Percentiles rank a stretch among this genome's conserved stretches.
phyloP scores from a whole-genome alignment of 1,284 basidiomycete species.

The Trichosporon sp. region DNA sequence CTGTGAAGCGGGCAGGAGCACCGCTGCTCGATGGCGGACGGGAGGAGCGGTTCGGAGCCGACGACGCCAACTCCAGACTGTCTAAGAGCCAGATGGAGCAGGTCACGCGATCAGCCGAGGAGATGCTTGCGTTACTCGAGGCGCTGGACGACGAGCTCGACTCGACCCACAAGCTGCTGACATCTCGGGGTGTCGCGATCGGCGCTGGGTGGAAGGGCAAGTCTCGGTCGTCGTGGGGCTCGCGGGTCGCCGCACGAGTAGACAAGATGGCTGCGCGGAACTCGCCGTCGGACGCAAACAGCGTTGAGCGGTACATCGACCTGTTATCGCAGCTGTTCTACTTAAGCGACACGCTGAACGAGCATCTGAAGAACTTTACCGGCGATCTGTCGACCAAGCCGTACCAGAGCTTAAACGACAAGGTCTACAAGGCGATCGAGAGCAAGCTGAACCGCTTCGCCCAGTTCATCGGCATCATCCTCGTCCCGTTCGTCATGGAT shows the following conservation, averaged over 20 bases:
- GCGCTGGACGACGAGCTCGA: slow-evolving; percentile 80
- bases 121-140: slow-evolving; percentile 51
- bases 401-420: slow-evolving; percentile 65
- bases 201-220: slow-evolving; percentile 63
- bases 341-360: slow-evolving; percentile 74
- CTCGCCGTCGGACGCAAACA: slow-evolving; percentile 57
- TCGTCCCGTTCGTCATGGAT: slow-evolving; percentile 85
- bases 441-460: slow-evolving; percentile 70
- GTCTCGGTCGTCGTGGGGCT: slow-evolving; percentile 62
- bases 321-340: slow-evolving; percentile 70
- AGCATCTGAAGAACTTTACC: slow-evolving; percentile 72
- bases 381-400: slow-evolving; percentile 54
- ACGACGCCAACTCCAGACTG: slow-evolving; percentile 7
- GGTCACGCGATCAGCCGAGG: slow-evolving; percentile 58
- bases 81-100: slow-evolving; percentile 17
- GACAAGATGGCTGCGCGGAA: slow-evolving; percentile 89
- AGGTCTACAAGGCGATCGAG: slow-evolving; percentile 65
- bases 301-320: slow-evolving; percentile 77
- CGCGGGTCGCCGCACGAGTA: slow-evolving; percentile 72
- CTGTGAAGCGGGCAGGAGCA: slow-evolving; percentile 47
- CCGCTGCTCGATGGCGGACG: slow-evolving; percentile 52
- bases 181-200: slow-evolving; percentile 71
- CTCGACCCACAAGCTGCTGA: slow-evolving; percentile 80
- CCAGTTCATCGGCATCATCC: slow-evolving; percentile 84
- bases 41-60: slow-evolving; percentile 59